These are phyloP conservation scores for Sugiyamaella floridensis DNA, from an alignment of 805 yeast genomes.

Conservation along the genomic window DNA sequence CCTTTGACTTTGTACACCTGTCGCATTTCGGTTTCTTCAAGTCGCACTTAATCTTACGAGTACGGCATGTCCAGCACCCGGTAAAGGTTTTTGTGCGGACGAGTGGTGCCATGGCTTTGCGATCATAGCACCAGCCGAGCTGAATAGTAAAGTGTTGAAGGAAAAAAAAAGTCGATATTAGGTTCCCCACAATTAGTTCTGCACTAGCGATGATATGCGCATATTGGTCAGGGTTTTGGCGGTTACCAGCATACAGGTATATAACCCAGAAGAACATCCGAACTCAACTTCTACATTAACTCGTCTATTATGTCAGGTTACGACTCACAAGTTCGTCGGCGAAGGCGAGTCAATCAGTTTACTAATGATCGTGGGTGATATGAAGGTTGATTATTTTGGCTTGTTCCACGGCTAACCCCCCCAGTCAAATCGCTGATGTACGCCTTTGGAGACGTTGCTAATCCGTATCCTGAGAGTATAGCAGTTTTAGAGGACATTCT, in stretches of 20 bases:
- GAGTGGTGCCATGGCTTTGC: background rate
- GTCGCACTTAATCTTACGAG: constrained; percentile 77
- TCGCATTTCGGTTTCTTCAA: constrained; percentile 59
- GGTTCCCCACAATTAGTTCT: background rate
- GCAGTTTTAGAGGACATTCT: constrained; percentile 62
- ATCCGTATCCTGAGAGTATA: constrained; percentile 60
- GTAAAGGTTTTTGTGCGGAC: constrained; percentile 64
- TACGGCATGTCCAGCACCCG: constrained; percentile 84
- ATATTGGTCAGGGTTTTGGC: background rate
- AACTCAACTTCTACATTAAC: too few relatives aligned
- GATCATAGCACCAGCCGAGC: background rate
- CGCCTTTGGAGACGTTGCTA: constrained; percentile 67
- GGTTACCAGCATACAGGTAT: background rate
- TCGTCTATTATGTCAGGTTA: background rate
- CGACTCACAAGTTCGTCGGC: constrained; percentile 21
- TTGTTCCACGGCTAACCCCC: background rate
- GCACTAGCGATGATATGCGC: background rate
- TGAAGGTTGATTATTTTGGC: too few relatives aligned
- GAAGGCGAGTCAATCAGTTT: constrained; percentile 40
- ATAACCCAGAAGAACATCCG: too few relatives aligned
- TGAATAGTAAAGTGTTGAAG: background rate
- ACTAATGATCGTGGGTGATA: constrained; percentile 34
- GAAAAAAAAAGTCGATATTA: too few relatives aligned
- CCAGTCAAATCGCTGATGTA: constrained; percentile 50
- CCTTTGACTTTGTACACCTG: constrained; percentile 61